Conservation (phyloP, 371 early-diverging fungal genomes). For the Mortierella sp. region DNA sequence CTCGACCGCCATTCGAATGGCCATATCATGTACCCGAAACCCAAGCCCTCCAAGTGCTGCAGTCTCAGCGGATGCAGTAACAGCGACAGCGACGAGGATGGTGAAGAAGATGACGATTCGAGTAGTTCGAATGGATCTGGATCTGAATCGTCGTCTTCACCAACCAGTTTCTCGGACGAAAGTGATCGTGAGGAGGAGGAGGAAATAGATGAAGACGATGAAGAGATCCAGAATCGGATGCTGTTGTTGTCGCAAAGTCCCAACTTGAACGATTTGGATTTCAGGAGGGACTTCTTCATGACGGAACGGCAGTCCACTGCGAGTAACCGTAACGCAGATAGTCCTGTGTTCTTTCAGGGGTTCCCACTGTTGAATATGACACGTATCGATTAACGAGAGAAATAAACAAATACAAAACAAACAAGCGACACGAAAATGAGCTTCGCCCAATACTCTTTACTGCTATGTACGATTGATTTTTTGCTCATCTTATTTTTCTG, state of each 20-base stretch:
- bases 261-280: not conserved
- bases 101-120: not conserved
- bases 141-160: not conserved
- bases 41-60: conserved; percentile 11
- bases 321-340: not conserved
- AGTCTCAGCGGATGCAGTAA: not conserved
- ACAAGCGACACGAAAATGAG: too few relatives aligned
- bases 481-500: too few relatives aligned
- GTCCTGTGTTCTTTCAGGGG: conserved; percentile 2
- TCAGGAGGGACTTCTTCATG: not conserved
- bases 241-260: conserved; percentile 2
- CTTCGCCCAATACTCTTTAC: too few relatives aligned
- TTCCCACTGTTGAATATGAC: conserved; percentile 5
- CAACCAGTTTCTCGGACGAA: conserved; percentile 1
- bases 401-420: too few relatives aligned
- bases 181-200: not conserved
- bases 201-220: not conserved
- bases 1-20: conserved; percentile 2
- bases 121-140: not conserved
- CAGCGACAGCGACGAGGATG: not conserved
- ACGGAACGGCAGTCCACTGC: conserved; percentile 10
- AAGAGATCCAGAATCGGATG: not conserved
- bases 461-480: too few relatives aligned
- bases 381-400: not conserved
- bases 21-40: conserved; percentile 10